Evolutionary conservation across 345 rosid species (phyloP), one percentile per base, ranked within the genome.

Genomic region (Geranium rotundifolium): DNA sequence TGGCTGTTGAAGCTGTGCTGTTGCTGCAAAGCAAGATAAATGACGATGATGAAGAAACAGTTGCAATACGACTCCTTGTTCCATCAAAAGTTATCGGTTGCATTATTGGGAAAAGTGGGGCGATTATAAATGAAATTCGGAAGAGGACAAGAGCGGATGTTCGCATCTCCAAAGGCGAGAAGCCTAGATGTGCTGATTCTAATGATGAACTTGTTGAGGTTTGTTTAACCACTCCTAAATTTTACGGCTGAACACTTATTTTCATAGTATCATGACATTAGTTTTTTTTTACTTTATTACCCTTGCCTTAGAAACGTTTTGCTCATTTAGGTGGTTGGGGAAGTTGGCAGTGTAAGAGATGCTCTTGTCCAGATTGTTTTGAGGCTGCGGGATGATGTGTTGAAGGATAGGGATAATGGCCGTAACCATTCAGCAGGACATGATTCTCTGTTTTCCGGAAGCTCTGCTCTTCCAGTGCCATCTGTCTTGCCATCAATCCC

Each of bases 11-110:
- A 77, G 90, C 97, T 68, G 82, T 84, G 72, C 74, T 93, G 59
- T 66, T 88, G 80, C 95, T 93, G 55, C 97, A 88, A 80, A 83
- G 72, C 66, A 88, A 93, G 75, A 93, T 93, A 29, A 93, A 85
- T 63, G 90, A 86, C 69, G 95, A 86, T 68, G 90, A 86, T 31
- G 85, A 81, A 18, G 83, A 82, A 10, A 76, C 72, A 46, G 80
- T 76, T 60, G 68, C 77, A 61, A 82, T 90, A 79, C 79, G 86
- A 59, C 80, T 93, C 59, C 92, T 93, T 64, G 82, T 93, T 66
- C 77, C 96, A 39, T 88, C 97, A 37, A 93, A 82, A 73, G 90
- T 90, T 63, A 90, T 93, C 66, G 99, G 97, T 29, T 93, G 99
- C 67, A 72, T 93, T 61, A 90, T 90, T 71, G 99, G 99, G 65